Evolutionary conservation across 352 stramenopile species (phyloP).

Genomic region (Phytophthora ramorum): DNA sequence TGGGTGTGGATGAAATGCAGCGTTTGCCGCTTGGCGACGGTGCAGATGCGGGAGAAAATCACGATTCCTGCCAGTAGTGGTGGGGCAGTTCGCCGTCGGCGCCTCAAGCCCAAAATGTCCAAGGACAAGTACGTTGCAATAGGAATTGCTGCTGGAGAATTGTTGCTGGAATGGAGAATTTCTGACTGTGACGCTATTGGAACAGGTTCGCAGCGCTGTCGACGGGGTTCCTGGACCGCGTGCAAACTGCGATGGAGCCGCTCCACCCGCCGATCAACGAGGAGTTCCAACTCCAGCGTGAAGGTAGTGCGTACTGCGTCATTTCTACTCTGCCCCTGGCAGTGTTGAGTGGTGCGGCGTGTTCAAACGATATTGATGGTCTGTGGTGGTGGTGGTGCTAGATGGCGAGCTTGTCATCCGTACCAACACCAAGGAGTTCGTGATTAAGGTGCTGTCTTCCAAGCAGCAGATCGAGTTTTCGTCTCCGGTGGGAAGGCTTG

Average conservation of each 20-base stretch:
- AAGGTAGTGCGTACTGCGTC: slow-evolving; percentile 34
- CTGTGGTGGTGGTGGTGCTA: slow-evolving; percentile 10
- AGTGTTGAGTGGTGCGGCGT: background rate
- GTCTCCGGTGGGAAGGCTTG: slow-evolving; percentile 48
- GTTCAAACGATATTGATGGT: background rate
- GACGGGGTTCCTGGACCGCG: slow-evolving; percentile 67
- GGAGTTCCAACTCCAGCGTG: slow-evolving; percentile 57
- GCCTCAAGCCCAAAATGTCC: slow-evolving; percentile 57
- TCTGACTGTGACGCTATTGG: background rate
- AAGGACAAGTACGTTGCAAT: slow-evolving; percentile 54
- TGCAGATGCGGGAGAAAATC: slow-evolving; percentile 42
- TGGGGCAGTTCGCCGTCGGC: slow-evolving; percentile 28
- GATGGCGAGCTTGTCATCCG: slow-evolving; percentile 55
- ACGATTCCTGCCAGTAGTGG: slow-evolving; percentile 42
- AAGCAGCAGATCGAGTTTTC: slow-evolving; percentile 81
- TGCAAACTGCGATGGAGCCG: slow-evolving; percentile 63
- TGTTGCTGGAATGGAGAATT: no score
- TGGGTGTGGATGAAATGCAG: slow-evolving; percentile 14
- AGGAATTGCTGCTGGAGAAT: background rate
- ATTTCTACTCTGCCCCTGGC: background rate
- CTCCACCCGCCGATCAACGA: slow-evolving; percentile 72
- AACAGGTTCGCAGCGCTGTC: slow-evolving; percentile 62
- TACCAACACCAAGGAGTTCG: slow-evolving; percentile 63
- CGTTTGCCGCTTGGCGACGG: slow-evolving; percentile 6
- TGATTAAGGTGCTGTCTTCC: slow-evolving; percentile 55